These are phyloP conservation scores for Carex kokanica DNA, from an alignment of 176 grass and related monocot genomes.

Conservation along the genomic window DNA sequence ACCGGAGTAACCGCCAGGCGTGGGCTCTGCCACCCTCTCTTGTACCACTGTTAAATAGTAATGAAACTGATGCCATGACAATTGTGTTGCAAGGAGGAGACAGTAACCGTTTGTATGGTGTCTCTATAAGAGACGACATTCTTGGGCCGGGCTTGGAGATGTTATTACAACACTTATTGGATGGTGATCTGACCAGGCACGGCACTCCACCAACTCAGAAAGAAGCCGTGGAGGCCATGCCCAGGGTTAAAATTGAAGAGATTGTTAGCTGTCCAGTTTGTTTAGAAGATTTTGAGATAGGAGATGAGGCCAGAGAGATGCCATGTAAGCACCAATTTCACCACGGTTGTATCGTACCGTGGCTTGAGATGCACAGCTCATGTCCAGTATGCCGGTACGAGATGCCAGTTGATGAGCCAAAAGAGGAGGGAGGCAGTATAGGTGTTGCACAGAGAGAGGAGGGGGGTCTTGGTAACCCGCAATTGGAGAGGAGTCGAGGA, in stretches of 20 bases:
- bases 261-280: constrained; percentile 61
- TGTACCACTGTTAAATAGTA: constrained; percentile 37
- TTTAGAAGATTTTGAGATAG: constrained; percentile 63
- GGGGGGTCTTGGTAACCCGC: background rate
- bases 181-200: constrained; percentile 49
- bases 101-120: constrained; percentile 10
- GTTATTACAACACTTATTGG: constrained; percentile 63
- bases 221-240: constrained; percentile 66
- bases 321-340: constrained; percentile 83
- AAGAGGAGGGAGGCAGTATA: constrained; percentile 16
- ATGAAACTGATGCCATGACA: constrained; percentile 3
- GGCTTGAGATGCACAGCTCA: constrained; percentile 85
- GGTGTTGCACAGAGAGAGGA: constrained; percentile 4
- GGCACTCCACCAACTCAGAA: constrained; percentile 63
- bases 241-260: constrained; percentile 41
- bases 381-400: constrained; percentile 82
- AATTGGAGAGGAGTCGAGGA: background rate
- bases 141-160: constrained; percentile 65
- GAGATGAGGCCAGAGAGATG: constrained; percentile 68
- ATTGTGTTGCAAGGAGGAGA: constrained; percentile 21
- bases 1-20: constrained; percentile 27
- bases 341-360: constrained; percentile 58
- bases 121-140: constrained; percentile 62
- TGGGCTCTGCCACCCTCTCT: constrained; percentile 29
- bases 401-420: constrained; percentile 54